phyloP scores from a whole-genome alignment of 2,329 filamentous ascomycete genomes.

The Monilinia polystroma region DNA sequence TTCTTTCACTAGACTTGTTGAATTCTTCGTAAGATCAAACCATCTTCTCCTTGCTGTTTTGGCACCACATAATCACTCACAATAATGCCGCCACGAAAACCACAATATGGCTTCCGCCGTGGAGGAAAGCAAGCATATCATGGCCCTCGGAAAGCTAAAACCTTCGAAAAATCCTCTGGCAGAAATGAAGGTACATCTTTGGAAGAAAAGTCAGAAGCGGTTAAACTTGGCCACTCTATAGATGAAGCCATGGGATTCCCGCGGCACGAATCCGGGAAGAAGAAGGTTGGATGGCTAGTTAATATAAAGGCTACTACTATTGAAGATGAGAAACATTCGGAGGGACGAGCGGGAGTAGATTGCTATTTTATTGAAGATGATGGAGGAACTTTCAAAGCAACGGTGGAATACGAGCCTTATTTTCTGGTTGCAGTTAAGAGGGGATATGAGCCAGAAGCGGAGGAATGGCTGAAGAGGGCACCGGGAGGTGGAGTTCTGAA shows the following conservation, averaged over 20 bases:
- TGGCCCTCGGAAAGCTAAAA: conserved; percentile 67
- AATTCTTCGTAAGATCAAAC: conserved; percentile 20
- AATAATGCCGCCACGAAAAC: conserved; percentile 59
- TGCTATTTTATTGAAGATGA: conserved; percentile 96
- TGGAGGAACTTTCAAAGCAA: conserved; percentile 85
- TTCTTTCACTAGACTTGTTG: conserved; percentile 37
- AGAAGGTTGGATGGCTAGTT: conserved; percentile 84
- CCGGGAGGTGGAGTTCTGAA: conserved; percentile 80
- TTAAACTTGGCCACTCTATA: conserved; percentile 78
- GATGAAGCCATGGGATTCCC: conserved; percentile 95
- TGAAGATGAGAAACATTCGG: conserved; percentile 77
- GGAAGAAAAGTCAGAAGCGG: conserved; percentile 89
- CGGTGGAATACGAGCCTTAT: conserved; percentile 94
- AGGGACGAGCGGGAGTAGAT: conserved; percentile 86
- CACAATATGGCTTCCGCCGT: conserved; percentile 66
- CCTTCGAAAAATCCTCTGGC: conserved; percentile 73
- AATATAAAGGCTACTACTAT: conserved; percentile 91
- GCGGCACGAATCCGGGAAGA: conserved; percentile 83
- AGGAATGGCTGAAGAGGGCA: conserved; percentile 87
- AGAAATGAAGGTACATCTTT: conserved; percentile 83
- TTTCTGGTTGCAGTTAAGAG: conserved; percentile 89
- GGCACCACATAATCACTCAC: conserved; percentile 19
- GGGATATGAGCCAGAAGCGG: conserved; percentile 86
- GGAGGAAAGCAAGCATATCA: conserved; percentile 68
- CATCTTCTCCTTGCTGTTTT: conserved; percentile 8